A percentile compares a stretch with the other conserved stretches of the same genome.
Conservation (phyloP, 441 rosid species). For the Corymbia calophylla region DNA sequence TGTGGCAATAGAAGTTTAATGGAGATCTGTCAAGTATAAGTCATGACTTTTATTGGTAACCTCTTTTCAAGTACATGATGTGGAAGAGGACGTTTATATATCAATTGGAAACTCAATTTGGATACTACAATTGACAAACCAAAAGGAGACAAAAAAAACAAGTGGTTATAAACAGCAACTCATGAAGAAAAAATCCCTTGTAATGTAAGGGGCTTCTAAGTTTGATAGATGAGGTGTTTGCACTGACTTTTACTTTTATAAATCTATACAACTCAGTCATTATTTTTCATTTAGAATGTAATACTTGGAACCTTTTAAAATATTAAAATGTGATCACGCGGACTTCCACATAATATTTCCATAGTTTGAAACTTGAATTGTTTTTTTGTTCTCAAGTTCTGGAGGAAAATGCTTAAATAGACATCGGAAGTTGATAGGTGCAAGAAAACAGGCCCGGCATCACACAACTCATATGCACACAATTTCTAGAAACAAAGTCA, state of each 20-base stretch:
- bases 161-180: not conserved
- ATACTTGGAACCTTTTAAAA: rapidly evolving
- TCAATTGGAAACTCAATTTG: too few relatives aligned
- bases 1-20: rapidly evolving
- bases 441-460: rapidly evolving
- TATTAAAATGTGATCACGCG: not conserved
- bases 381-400: not conserved
- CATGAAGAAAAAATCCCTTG: not conserved
- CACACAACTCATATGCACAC: too few relatives aligned
- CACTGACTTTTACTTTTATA: rapidly evolving
- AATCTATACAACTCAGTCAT: rapidly evolving
- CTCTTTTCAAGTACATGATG: rapidly evolving
- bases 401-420: rapidly evolving
- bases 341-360: rapidly evolving
- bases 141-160: not conserved
- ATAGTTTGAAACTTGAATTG: not conserved
- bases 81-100: not conserved
- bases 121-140: not conserved
- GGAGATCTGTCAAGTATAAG: rapidly evolving
- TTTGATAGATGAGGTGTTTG: rapidly evolving
- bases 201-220: not conserved
- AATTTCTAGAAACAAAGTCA: too few relatives aligned
- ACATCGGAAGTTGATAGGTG: rapidly evolving
- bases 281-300: not conserved
- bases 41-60: rapidly evolving